These are phyloP conservation scores for Colletotrichum coccodes DNA, from an alignment of 2,329 filamentous ascomycete species.

Conservation along the genomic window DNA sequence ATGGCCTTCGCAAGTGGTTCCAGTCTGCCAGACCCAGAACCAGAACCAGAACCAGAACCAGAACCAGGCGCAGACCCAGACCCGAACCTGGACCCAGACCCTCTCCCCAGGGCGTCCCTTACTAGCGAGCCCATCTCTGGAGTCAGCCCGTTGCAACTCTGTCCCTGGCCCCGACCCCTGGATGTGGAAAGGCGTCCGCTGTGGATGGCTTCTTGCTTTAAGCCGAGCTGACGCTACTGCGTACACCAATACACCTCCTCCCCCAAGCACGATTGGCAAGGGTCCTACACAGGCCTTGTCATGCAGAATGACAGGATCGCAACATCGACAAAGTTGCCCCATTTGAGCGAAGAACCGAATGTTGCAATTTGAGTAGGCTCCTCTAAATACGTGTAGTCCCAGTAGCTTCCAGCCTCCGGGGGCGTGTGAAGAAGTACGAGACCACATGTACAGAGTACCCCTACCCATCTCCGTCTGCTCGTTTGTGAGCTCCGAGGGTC, in stretches of 20 bases:
- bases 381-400: constrained; percentile 11
- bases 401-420: not conserved
- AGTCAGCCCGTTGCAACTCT: constrained; percentile 32
- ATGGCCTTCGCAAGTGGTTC: constrained; percentile 2
- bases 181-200: constrained; percentile 30
- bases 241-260: not conserved
- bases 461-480: constrained; percentile 7
- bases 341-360: constrained; percentile 29
- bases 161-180: constrained; percentile 28
- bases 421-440: constrained; percentile 1
- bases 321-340: constrained; percentile 27
- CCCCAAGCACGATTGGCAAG: constrained; percentile 9
- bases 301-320: constrained; percentile 28
- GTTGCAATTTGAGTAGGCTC: constrained; percentile 31
- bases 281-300: constrained; percentile 16
- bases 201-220: constrained; percentile 30
- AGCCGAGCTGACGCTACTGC: constrained; percentile 19
- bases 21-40: not conserved
- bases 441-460: constrained; percentile 16
- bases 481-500: constrained; percentile 23
- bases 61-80: not conserved
- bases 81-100: constrained; percentile 12
- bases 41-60: not conserved
- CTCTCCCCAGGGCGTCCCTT: constrained; percentile 17
- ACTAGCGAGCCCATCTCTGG: constrained; percentile 31